Base-by-base conservation (phyloP, 139 green algal species). In the Eudorina sp. region DNA sequence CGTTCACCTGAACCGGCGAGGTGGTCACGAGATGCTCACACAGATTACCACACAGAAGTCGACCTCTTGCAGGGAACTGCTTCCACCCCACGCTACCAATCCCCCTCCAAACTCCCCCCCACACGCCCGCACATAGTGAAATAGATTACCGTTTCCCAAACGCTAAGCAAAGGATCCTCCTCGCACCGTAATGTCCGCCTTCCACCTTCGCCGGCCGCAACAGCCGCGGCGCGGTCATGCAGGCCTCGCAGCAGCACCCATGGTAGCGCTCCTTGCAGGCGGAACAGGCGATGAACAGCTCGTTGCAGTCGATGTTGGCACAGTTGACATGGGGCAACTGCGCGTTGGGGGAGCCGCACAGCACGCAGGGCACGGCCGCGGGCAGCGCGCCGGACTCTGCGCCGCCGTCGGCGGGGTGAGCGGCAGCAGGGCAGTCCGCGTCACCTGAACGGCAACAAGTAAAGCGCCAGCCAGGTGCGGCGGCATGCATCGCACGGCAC, bases 271-370 rank as follows among this genome's bases (percentile, higher is more conserved):
- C 74, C 92, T 95, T 94, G 94, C 96, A 97, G 23, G 68, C 46
- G 4, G 82, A 29, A 89, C 97, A 99, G 4, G 95, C 93, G 18
- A 99, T 90, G 82, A 99, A 98, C 40, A 99, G 96, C 88, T 96
- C 93, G 91, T 98, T 99, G 94, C 95, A 97, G 89, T 97, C 94
- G 3, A 90, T 83, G 86, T 81, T 87, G 77, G 86, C 78, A 68
- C 97, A 99, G 92, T 99, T 99, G 70, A 97, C 74, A 90, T 99
- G 97, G 0, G 96, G 97, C 86, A 99, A 94, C 66, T 94, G 74
- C 34, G 96, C 94, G 9, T 86, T 79, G 4, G 79, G 51, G 0
- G 60, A 90, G 45, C 94, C 93, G 87, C 97, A 99, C 62, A 96
- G 4, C n/a, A 91, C 77, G 90, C 97, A 99, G 16, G 92, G 90